Conservation (phyloP, 306 rosid genomes). For the Trifolium dubium region DNA sequence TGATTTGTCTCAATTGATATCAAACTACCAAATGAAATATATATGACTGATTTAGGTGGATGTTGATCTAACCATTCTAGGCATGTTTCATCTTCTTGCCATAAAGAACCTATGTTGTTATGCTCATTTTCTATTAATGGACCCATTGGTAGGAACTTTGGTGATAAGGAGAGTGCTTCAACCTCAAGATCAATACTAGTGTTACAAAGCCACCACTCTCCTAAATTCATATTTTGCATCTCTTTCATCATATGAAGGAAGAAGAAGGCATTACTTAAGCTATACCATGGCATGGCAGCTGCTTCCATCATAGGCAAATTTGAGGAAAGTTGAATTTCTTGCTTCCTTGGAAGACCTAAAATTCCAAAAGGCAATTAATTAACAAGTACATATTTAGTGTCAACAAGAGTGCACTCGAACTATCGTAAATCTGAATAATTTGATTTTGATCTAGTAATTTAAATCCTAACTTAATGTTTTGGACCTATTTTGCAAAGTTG, state of each 20-base stretch:
- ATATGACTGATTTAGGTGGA: constrained; percentile 45
- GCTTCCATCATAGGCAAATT: constrained; percentile 41
- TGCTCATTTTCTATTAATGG: constrained; percentile 38
- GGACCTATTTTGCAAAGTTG: background rate
- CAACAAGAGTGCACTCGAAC: background rate
- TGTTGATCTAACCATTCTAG: constrained; percentile 46
- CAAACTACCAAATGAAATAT: constrained; percentile 51
- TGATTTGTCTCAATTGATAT: constrained; percentile 33
- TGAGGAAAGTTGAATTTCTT: constrained; percentile 38
- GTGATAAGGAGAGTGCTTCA: constrained; percentile 40
- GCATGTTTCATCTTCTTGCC: constrained; percentile 44
- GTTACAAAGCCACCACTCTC: constrained; percentile 58
- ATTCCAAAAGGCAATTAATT: constrained; percentile 3
- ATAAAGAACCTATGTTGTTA: constrained; percentile 13
- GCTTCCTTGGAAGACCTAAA: constrained; percentile 45
- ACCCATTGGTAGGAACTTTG: constrained; percentile 49
- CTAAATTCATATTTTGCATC: constrained; percentile 33
- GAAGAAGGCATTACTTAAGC: constrained; percentile 21
- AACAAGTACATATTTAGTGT: background rate
- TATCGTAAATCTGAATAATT: background rate
- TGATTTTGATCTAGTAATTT: background rate
- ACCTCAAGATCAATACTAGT: constrained; percentile 46
- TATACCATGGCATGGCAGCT: constrained; percentile 47
- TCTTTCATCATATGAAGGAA: constrained; percentile 36
- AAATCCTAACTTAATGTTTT: background rate